Conservation (phyloP, 140 eudicot genomes). For the Cichorium intybus region DNA sequence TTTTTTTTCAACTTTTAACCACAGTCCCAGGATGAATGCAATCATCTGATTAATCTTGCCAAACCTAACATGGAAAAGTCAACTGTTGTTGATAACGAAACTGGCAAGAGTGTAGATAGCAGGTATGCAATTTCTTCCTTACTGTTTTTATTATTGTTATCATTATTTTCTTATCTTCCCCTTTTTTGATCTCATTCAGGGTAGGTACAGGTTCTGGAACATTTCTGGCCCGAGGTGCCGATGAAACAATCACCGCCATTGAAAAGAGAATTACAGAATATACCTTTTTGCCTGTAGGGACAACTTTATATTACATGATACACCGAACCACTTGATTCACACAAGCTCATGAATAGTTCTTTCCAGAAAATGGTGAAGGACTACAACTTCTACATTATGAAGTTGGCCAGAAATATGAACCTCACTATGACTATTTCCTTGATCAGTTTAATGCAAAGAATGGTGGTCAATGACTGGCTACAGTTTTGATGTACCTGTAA, state of each 20-base stretch:
- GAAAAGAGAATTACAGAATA: conserved; percentile 93
- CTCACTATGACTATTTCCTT: conserved; percentile 84
- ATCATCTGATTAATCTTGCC: conserved; percentile 83
- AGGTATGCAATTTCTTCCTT: too few relatives aligned
- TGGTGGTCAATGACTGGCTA: conserved; percentile 91
- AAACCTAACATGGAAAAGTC: conserved; percentile 90
- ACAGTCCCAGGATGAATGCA: conserved; percentile 87
- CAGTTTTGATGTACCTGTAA: conserved; percentile 90
- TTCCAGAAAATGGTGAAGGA: conserved; percentile 89
- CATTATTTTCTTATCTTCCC: too few relatives aligned
- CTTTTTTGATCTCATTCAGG: too few relatives aligned
- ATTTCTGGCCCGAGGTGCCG: conserved; percentile 82
- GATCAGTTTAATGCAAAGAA: conserved; percentile 72
- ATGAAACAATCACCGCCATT: conserved; percentile 51
- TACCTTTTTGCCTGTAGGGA: conserved; percentile 86
- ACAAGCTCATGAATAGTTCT: neutral
- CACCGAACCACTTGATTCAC: neutral
- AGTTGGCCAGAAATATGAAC: conserved; percentile 89
- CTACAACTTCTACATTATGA: conserved; percentile 86
- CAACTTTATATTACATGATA: conserved; percentile 12
- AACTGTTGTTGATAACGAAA: conserved; percentile 75
- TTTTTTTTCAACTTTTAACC: neutral
- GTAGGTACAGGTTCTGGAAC: conserved; percentile 97
- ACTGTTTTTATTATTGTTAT: too few relatives aligned
- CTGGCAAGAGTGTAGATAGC: conserved; percentile 92